Base-by-base conservation (phyloP, 2,329 filamentous ascomycete genomes). In the Aspergillus sergii region DNA sequence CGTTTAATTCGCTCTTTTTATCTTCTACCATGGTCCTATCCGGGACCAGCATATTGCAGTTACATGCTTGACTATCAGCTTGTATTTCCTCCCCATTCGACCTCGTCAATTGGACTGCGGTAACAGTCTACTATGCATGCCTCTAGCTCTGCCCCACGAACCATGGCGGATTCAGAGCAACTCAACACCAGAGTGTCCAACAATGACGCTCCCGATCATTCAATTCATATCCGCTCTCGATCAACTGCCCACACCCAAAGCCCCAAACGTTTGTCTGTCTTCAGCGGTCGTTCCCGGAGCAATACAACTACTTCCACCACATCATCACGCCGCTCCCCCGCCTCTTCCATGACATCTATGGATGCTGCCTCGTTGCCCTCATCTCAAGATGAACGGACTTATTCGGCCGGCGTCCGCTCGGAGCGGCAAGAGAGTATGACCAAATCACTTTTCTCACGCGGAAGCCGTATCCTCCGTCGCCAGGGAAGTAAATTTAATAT, bases 241-340 rank as follows among this genome's bases (percentile, higher is more conserved):
- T 78, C 77, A 11, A 76, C 69, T 39, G 76, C 74, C 28, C 72
- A 75, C 63, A 65, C 75, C 14, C 70, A 77, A 21, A 79, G 73
- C 60, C 78, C 78, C 23, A 79, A 75, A 67, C 75, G 78, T 34
- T 60, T 78, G 14, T 80, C 78, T 0, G 75, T 80, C 60, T 79
- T 80, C 41, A 71, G 72, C 58, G 73, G 75, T 41, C 78, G 78
- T 21, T 78, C 78, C 9, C 70, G 78, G 64, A 80, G 77, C 65
- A 80, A 80, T 46, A 83, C 82, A 28, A 83, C 81, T 64, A 87
- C 84, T 11, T 84, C 85, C 1, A 81, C 79, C 67, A 65, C 82
- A 48, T 82, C 83, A 23, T 77, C 76, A 21, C 75, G 73, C 63
- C 80, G 76, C 50, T 83, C 82, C 19, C 80, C 82, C n/a, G 78